Base-by-base conservation (phyloP, 116 monocot genomes). In the Zostera marina region DNA sequence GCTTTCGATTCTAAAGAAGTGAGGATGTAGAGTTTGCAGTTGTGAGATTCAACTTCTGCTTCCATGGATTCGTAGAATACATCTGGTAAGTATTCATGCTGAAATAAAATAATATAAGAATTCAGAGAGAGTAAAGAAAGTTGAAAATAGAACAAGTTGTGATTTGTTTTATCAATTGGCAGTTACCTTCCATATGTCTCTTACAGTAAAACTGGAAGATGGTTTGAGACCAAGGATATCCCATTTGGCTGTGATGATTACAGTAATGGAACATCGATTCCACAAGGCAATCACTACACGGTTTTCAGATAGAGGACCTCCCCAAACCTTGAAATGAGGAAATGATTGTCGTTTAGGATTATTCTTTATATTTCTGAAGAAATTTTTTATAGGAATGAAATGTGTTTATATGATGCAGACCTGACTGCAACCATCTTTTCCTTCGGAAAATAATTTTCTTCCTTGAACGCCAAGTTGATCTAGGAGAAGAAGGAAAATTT, bases 121-220 rank as follows among this genome's bases (percentile, higher is more conserved):
- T 21, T 21, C 8, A 19, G 26, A 61, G n/a, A n/a, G 23, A 25
- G 17, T 15, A 63, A n/a, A 14, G 22, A 43, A 46, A 9, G 16
- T 9, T 13, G 11, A 16, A 44, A 21, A 41, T 1, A 43, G 19
- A 14, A n/a, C 17, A 15, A 25, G 15, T 16, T 32, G 14, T 38
- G 9, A 3, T 32, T 25, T 2, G 14, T 2, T 24, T 54, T 6
- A 38, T 39, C 15, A 14, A 13, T 11, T 12, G 22, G 9, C 15
- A 49, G 58, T 80, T 57, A 88, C 88, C 79, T 85, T 76, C 94
- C 88, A 94, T 13, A 88, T 57, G 78, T 94, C 85, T 76, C 94
- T 77, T 20, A 82, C 73, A 41, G 77, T 79, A 65, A 81, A 59
- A 23, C 16, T 64, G 41, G 75, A 40, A 12, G 77, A 69, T 14